phyloP scores from a whole-genome alignment of 805 yeast species.

The Candida suzukii region DNA sequence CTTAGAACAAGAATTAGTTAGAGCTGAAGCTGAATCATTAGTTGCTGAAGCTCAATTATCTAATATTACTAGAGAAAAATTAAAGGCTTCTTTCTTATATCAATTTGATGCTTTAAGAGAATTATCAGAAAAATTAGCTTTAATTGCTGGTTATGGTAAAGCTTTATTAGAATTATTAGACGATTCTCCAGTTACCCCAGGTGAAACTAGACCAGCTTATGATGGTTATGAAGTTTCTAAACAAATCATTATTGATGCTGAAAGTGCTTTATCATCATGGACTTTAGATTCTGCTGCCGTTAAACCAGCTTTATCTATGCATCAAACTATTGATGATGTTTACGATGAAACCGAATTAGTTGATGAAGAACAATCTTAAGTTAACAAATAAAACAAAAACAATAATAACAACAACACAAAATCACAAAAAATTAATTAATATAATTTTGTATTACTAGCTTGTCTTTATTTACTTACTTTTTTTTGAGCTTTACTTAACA shows the following conservation, averaged over 20 bases:
- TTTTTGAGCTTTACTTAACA: no score
- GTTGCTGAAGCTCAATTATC: conserved; percentile 99
- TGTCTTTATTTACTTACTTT: no score
- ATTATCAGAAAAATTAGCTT: conserved; percentile 90
- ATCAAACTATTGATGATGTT: conserved; percentile 62
- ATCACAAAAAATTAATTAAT: no score
- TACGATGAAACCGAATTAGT: conserved; percentile 36
- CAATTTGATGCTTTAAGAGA: conserved; percentile 95
- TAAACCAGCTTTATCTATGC: conserved; percentile 86
- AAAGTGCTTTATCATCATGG: conserved; percentile 93
- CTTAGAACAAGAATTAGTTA: conserved; percentile 95
- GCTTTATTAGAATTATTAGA: conserved; percentile 92
- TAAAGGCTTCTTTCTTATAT: conserved; percentile 95
- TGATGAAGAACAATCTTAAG: conserved; percentile 32
- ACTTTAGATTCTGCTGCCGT: conserved; percentile 93
- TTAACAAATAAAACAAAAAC: background rate
- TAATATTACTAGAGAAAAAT: conserved; percentile 95
- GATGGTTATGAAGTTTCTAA: conserved; percentile 98
- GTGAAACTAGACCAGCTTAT: conserved; percentile 97
- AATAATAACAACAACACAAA: no score
- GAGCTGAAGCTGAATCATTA: conserved; percentile 98
- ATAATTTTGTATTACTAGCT: no score
- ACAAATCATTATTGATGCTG: conserved; percentile 96
- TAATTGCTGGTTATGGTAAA: conserved; percentile 98
- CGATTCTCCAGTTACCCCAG: conserved; percentile 97